A percentile compares a stretch with the other conserved stretches of the same genome.
These are phyloP conservation scores for Carpinus viminea DNA, from an alignment of 306 rosid species.

Conservation along the genomic window DNA sequence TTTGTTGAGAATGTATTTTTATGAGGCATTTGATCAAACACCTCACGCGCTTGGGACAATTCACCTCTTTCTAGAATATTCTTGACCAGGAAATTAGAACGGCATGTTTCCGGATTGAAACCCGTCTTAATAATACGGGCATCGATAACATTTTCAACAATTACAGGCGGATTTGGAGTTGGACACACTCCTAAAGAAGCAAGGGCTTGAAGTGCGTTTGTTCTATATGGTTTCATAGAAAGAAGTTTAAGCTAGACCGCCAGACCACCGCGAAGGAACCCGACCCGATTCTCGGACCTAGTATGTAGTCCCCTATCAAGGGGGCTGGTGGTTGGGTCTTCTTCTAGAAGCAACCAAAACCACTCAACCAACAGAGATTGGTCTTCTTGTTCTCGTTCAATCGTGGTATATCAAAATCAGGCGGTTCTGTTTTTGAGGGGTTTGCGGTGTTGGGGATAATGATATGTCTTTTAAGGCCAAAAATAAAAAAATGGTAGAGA, in stretches of 20 bases:
- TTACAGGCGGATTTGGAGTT: slow-evolving; percentile 32
- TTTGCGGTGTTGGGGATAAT: not conserved
- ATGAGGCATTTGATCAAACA: slow-evolving; percentile 80
- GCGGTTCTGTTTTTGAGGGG: slow-evolving; percentile 2
- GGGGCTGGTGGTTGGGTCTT: slow-evolving; percentile 38
- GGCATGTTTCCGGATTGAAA: slow-evolving; percentile 59
- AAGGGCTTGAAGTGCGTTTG: slow-evolving; percentile 33
- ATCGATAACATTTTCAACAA: slow-evolving; percentile 37
- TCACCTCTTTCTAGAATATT: slow-evolving; percentile 47
- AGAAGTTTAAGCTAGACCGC: slow-evolving; percentile 31
- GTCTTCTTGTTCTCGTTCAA: no score
- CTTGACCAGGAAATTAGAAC: slow-evolving; percentile 63
- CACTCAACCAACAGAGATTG: no score
- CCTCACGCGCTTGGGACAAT: slow-evolving; percentile 44
- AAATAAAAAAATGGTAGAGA: no score
- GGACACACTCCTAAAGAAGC: slow-evolving; percentile 31
- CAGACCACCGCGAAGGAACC: slow-evolving; percentile 94
- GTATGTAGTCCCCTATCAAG: slow-evolving; percentile 72
- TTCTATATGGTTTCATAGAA: slow-evolving; percentile 42
- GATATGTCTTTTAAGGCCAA: no score
- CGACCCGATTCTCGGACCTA: slow-evolving; percentile 73
- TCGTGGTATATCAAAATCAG: not conserved
- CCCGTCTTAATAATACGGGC: slow-evolving; percentile 78
- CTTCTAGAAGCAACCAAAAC: not conserved
- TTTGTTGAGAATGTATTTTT: slow-evolving; percentile 64